Evolutionary conservation across 164 flowering plant species (phyloP), one percentile per base, ranked within the genome.

Genomic region (Dillenia turbinata): DNA sequence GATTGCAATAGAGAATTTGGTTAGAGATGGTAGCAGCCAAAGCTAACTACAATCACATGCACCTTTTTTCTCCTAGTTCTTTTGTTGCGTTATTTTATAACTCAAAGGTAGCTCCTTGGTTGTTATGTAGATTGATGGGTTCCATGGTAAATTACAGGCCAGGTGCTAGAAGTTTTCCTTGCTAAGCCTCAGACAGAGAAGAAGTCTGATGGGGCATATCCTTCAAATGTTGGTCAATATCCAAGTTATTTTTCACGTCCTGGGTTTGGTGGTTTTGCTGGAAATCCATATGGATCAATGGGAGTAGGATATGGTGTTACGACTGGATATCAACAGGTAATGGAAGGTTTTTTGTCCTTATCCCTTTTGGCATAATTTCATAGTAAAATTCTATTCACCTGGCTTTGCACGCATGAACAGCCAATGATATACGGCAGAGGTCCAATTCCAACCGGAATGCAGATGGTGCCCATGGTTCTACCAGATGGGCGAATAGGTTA

Each of bases 401-500:
- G 56, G 64, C 11, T 10, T 54, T 68, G 40, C 59, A 54, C 15
- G 1, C 52, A 14, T 61, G 60, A 68, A 73, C 92, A 94, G 96
- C 99, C 97, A 43, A 56, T 95, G 78, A 92, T 92, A 75, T 92
- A 90, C 59, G 98, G 97, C 44, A 81, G 99, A 73, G 99, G 99
- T 5, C 92, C 90, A 54, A 85, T 85, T 89, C 97, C 98, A 43
- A 69, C 97, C 10, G 97, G 96, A 58, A 92, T 92, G 98, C 87
- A 83, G 24, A 95, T 95, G 99, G 97, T 95, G 65, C 98, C 99
- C 3, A 90, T 95, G 99, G 86, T 90, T 66, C 82, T 95, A 17
- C 99, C 99, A 46, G 97, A 95, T 85, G 99, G 99, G 57, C 92
- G 84, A 57, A 81, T 95, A 49, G 99, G 99, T 57, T 95, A 95